Percentiles rank a stretch among this genome's conserved stretches.
These are phyloP conservation scores for Dipodascus geniculatus DNA, from an alignment of 805 yeast genomes.

Conservation along the genomic window DNA sequence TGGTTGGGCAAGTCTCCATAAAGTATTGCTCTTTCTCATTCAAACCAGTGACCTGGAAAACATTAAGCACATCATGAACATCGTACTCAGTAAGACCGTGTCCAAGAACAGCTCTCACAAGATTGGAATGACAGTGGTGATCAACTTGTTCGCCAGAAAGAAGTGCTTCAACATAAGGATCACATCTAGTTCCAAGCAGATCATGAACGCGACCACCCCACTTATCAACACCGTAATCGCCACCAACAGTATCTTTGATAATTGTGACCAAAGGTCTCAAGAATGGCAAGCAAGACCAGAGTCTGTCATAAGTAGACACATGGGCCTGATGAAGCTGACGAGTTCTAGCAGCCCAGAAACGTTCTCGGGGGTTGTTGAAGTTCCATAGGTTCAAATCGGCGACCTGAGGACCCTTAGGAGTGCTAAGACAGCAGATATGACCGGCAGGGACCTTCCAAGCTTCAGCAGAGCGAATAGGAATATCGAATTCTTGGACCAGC, in stretches of 20 bases:
- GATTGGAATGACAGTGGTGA: slow-evolving; percentile 56
- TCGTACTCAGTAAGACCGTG: slow-evolving; percentile 53
- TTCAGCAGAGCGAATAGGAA: slow-evolving; percentile 45
- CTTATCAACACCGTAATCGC: slow-evolving; percentile 44
- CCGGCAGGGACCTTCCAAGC: slow-evolving; percentile 57
- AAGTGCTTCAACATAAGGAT: slow-evolving; percentile 54
- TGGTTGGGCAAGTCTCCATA: slow-evolving; percentile 61
- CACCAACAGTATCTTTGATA: slow-evolving; percentile 41
- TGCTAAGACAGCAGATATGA: slow-evolving; percentile 44
- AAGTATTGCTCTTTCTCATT: slow-evolving; percentile 55
- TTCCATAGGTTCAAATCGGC: slow-evolving; percentile 61
- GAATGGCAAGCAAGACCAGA: slow-evolving; percentile 59
- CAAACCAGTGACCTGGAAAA: slow-evolving; percentile 58
- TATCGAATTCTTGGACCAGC: slow-evolving; percentile 30
- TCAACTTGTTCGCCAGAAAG: slow-evolving; percentile 55
- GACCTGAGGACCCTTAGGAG: slow-evolving; percentile 63
- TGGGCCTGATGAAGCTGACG: slow-evolving; percentile 55
- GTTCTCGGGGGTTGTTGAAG: slow-evolving; percentile 46
- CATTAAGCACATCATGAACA: slow-evolving; percentile 59
- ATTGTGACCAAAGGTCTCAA: slow-evolving; percentile 54
- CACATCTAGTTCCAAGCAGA: slow-evolving; percentile 56
- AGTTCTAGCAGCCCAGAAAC: slow-evolving; percentile 61
- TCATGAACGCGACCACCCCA: slow-evolving; percentile 60
- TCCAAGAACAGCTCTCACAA: slow-evolving; percentile 47
- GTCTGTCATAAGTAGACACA: slow-evolving; percentile 46